Conservation (phyloP, 2,329 filamentous ascomycete genomes). For the Phialophora chinensis region DNA sequence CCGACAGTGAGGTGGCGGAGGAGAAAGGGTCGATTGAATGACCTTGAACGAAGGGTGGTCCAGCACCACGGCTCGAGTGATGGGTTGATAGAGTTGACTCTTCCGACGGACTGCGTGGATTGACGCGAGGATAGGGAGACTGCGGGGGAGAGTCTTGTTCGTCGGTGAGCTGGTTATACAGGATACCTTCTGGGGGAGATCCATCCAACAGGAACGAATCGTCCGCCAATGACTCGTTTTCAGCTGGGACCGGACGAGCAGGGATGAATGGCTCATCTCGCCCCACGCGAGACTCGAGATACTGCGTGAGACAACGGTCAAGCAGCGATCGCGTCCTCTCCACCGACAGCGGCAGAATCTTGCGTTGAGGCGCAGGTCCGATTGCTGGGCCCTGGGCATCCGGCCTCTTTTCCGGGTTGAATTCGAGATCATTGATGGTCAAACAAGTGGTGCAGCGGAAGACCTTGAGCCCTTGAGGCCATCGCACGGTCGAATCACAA, state of each 20-base stretch:
- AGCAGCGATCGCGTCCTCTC: constrained; percentile 65
- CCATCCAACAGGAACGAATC: constrained; percentile 38
- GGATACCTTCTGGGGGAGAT: constrained; percentile 27
- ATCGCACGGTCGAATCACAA: constrained; percentile 79
- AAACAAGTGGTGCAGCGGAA: constrained; percentile 85
- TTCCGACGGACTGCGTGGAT: constrained; percentile 31
- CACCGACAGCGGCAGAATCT: constrained; percentile 59
- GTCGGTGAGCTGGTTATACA: constrained; percentile 25
- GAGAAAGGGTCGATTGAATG: constrained; percentile 28
- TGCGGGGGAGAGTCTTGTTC: constrained; percentile 31
- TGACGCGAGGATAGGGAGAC: constrained; percentile 23
- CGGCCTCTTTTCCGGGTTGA: constrained; percentile 42
- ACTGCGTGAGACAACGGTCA: constrained; percentile 59
- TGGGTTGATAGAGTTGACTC: constrained; percentile 24
- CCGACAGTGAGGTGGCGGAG: constrained; percentile 15
- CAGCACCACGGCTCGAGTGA: constrained; percentile 1
- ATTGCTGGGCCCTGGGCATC: constrained; percentile 3
- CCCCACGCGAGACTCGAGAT: constrained; percentile 53
- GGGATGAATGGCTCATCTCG: constrained; percentile 27
- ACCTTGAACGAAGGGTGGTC: constrained; percentile 23
- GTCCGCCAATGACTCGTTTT: constrained; percentile 24
- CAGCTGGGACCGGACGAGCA: constrained; percentile 5
- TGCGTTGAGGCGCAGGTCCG: constrained; percentile 24
- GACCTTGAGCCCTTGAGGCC: constrained; percentile 73
- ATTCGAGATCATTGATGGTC: constrained; percentile 79